Evolutionary conservation across 1,139 yeast species (phyloP).

Genomic region (Nakaseomyces delphensis): DNA sequence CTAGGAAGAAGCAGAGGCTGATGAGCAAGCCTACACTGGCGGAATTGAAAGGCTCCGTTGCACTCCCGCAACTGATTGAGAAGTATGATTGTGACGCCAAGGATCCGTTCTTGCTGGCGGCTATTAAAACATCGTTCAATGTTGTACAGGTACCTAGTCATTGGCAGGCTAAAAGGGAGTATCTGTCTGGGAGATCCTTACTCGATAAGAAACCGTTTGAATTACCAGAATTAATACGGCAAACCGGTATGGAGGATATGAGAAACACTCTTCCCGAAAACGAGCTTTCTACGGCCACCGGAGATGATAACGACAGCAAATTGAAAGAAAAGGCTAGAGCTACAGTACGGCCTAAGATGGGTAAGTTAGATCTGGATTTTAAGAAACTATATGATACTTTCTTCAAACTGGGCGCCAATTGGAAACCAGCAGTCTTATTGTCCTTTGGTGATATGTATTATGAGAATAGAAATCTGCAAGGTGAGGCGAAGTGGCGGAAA

Average conservation of each 20-base stretch:
- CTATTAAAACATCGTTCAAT: constrained; percentile 58
- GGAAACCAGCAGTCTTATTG: constrained; percentile 54
- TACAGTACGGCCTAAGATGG: constrained; percentile 84
- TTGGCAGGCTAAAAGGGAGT: constrained; percentile 78
- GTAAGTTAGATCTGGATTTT: constrained; percentile 78
- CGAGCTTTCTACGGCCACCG: constrained; percentile 31
- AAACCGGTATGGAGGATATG: constrained; percentile 86
- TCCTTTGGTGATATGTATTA: constrained; percentile 70
- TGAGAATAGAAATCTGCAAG: constrained; percentile 65
- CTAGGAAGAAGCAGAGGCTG: constrained; percentile 41
- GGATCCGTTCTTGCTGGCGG: constrained; percentile 61
- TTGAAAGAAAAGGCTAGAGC: constrained; percentile 73
- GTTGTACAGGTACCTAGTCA: constrained; percentile 72
- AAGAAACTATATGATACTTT: constrained; percentile 78
- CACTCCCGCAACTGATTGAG: constrained; percentile 66
- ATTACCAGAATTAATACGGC: constrained; percentile 67
- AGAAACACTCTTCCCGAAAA: constrained; percentile 41
- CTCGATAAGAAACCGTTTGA: constrained; percentile 66
- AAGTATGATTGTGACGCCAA: constrained; percentile 82
- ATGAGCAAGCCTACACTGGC: constrained; percentile 57
- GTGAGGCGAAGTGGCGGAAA: constrained; percentile 33
- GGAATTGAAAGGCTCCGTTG: constrained; percentile 50
- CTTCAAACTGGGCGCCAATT: constrained; percentile 55
- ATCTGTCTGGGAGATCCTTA: constrained; percentile 62
- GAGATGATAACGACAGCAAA: constrained; percentile 46